phyloP scores from a whole-genome alignment of 257 asterid genomes.

The Ocimum tenuiflorum region DNA sequence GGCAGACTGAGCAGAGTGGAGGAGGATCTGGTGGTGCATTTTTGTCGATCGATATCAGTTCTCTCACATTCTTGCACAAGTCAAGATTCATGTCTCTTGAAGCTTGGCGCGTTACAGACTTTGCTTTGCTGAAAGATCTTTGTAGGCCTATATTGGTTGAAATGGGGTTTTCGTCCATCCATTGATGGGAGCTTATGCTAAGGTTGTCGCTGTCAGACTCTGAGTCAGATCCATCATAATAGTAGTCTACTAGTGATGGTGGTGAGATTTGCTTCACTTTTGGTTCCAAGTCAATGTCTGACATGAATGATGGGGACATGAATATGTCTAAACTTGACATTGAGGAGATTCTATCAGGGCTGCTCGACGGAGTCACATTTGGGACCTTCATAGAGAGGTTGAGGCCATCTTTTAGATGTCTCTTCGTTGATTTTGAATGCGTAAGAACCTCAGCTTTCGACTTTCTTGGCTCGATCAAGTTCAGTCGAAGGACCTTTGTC shows the following conservation, averaged over 20 bases:
- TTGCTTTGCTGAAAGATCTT: slow-evolving; percentile 13
- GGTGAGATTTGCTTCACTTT: slow-evolving; percentile 34
- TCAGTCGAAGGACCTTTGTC: slow-evolving; percentile 69
- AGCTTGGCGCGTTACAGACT: slow-evolving; percentile 15
- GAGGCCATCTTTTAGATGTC: slow-evolving; percentile 15
- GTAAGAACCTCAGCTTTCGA: slow-evolving; percentile 16
- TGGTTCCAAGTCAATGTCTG: slow-evolving; percentile 41
- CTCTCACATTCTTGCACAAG: slow-evolving; percentile 43
- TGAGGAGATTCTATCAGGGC: slow-evolving; percentile 63
- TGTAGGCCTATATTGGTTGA: slow-evolving; percentile 38
- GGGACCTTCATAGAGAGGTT: slow-evolving; percentile 48
- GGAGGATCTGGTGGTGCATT: slow-evolving; percentile 60
- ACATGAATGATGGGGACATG: slow-evolving; percentile 37
- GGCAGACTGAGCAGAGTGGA: slow-evolving; percentile 78
- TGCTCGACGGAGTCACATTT: slow-evolving; percentile 75
- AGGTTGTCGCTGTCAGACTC: slow-evolving; percentile 52
- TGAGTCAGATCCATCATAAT: slow-evolving; percentile 39
- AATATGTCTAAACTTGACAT: slow-evolving; percentile 47
- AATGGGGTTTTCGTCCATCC: slow-evolving; percentile 45
- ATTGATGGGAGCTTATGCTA: slow-evolving; percentile 43
- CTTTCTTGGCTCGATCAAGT: slow-evolving; percentile 43
- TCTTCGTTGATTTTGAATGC: slow-evolving; percentile 24
- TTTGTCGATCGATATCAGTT: slow-evolving; percentile 36
- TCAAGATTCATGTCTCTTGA: slow-evolving; percentile 19
- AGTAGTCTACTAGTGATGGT: slow-evolving; percentile 8